These are phyloP conservation scores for Geosmithia flava DNA, from an alignment of 2,329 filamentous ascomycete genomes.

Conservation along the genomic window DNA sequence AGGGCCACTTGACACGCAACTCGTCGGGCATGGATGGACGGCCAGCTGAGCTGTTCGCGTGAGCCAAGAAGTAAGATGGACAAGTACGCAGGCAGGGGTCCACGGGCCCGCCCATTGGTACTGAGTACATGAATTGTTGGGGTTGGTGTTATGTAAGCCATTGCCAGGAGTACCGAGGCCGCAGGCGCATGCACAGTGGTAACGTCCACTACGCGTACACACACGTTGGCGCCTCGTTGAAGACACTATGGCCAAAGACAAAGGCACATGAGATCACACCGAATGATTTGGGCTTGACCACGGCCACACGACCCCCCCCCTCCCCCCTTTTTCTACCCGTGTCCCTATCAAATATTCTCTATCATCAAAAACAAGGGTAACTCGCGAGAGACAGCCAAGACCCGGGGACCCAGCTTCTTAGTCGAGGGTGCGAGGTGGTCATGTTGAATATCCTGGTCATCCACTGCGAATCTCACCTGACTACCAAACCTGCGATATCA, in stretches of 20 bases:
- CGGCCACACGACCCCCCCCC: not conserved
- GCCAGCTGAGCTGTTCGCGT: not conserved
- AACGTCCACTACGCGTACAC: too few species aligned
- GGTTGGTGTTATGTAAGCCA: not conserved
- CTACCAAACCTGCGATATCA: slow-evolving; percentile 5
- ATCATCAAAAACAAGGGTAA: not conserved
- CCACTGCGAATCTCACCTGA: not conserved
- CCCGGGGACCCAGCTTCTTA: not conserved
- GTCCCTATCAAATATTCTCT: not conserved
- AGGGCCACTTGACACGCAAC: not conserved
- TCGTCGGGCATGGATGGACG: not conserved
- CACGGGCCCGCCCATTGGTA: not conserved
- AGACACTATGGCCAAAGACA: not conserved
- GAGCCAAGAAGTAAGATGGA: not conserved
- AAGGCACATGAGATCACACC: not conserved
- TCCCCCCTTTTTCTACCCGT: not conserved
- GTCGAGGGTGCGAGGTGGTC: not conserved
- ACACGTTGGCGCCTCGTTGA: not conserved
- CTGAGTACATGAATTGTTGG: not conserved
- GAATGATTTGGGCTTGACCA: not conserved
- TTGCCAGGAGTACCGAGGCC: too few species aligned
- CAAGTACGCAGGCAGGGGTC: not conserved
- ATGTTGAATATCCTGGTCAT: not conserved
- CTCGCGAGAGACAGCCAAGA: not conserved
- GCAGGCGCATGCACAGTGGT: too few species aligned